Percentiles rank a stretch among this genome's conserved stretches.
Conservation (phyloP, 805 yeast genomes). For the Jamesozyma piceae region DNA sequence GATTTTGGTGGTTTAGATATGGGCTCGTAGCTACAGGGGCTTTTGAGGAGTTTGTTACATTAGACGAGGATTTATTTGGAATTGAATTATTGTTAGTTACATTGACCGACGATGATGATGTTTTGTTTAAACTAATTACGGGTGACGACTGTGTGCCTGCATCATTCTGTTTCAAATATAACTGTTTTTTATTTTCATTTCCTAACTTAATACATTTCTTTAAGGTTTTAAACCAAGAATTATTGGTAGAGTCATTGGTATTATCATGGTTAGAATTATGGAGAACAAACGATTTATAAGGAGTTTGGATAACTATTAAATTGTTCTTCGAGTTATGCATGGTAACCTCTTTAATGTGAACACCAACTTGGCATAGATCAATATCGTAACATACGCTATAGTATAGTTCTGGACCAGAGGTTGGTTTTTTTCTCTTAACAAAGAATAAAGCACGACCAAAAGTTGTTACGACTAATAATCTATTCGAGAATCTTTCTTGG, state of each 20-base stretch:
- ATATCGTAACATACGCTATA: constrained; percentile 46
- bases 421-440: constrained; percentile 31
- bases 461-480: constrained; percentile 50
- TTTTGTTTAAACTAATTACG: neutral
- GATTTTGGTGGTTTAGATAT: neutral
- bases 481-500: constrained; percentile 34
- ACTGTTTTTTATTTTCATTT: constrained; percentile 31
- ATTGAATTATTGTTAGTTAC: neutral
- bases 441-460: constrained; percentile 56
- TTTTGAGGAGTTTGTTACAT: neutral
- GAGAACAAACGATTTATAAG: constrained; percentile 41
- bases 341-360: constrained; percentile 51
- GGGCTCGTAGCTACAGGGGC: neutral
- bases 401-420: constrained; percentile 25
- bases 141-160: neutral
- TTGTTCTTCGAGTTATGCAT: constrained; percentile 32
- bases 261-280: constrained; percentile 17
- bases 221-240: constrained; percentile 48
- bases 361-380: constrained; percentile 41
- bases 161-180: neutral
- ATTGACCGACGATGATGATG: neutral
- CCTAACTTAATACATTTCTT: constrained; percentile 41
- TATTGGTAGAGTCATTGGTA: constrained; percentile 36
- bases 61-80: neutral
- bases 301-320: constrained; percentile 48